Conservation (phyloP, 1,284 basidiomycete species). For the Boletus nobilissimus region DNA sequence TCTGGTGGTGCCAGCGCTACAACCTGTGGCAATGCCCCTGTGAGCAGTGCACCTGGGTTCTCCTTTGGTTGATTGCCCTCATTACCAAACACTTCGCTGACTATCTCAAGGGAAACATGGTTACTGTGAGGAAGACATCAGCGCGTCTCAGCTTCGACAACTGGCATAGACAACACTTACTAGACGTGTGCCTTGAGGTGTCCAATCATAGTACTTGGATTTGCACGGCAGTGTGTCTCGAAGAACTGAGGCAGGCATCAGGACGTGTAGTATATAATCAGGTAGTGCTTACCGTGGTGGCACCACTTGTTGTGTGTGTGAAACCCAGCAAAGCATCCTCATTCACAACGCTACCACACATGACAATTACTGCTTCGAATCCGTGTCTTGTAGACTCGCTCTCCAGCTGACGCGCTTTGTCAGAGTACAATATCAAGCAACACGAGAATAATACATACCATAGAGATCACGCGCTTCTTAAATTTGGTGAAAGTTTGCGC, state of each 20-base stretch:
- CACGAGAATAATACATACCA: too few relatives aligned
- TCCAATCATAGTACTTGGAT: background rate
- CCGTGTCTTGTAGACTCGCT: too few relatives aligned
- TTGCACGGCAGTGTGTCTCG: background rate
- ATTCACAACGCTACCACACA: conserved; percentile 27
- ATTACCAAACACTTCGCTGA: background rate
- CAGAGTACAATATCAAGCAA: too few relatives aligned
- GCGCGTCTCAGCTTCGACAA: background rate
- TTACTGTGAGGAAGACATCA: background rate
- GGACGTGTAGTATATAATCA: background rate
- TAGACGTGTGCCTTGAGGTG: conserved; percentile 15
- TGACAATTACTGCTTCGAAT: conserved; percentile 24
- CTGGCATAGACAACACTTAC: background rate
- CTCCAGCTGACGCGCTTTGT: too few relatives aligned
- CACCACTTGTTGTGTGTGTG: background rate
- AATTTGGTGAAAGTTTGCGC: background rate
- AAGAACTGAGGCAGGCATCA: background rate
- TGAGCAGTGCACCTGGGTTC: too few relatives aligned
- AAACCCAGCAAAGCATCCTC: conserved; percentile 15
- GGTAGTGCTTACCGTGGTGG: background rate
- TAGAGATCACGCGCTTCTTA: too few relatives aligned
- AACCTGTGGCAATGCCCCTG: too few relatives aligned
- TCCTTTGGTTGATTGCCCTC: background rate
- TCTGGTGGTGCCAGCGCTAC: background rate
- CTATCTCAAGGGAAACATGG: conserved; percentile 4